A percentile compares a stretch with the other conserved stretches of the same genome.
Conservation (phyloP, 2,329 filamentous ascomycete genomes). For the Paecilomyces formosus region DNA sequence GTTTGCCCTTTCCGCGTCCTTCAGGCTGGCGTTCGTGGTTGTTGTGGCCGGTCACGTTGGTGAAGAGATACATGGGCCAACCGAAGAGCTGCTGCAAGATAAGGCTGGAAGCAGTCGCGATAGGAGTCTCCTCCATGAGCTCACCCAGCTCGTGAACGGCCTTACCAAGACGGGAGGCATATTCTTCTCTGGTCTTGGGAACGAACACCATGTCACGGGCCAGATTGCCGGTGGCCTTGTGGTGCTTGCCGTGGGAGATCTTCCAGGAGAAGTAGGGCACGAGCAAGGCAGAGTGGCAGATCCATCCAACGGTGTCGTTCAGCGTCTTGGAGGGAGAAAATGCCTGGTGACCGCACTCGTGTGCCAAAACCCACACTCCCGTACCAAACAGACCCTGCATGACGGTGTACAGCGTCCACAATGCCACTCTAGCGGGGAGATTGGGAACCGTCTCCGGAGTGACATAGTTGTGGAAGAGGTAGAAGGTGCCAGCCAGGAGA, state of each 20-base stretch:
- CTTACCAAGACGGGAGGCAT: conserved; percentile 66
- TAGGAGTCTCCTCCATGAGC: conserved; percentile 89
- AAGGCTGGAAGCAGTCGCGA: conserved; percentile 67
- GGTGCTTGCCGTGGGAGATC: conserved; percentile 97
- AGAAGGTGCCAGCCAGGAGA: conserved; percentile 69
- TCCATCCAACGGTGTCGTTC: conserved; percentile 89
- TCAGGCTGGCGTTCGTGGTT: conserved; percentile 84
- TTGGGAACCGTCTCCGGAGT: conserved; percentile 77
- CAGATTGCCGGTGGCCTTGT: conserved; percentile 97
- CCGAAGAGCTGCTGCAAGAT: conserved; percentile 81
- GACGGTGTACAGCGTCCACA: conserved; percentile 65
- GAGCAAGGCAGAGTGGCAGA: conserved; percentile 78
- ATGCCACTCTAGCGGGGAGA: conserved; percentile 55
- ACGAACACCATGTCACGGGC: conserved; percentile 99
- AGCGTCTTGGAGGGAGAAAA: conserved; percentile 88
- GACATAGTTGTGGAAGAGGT: conserved; percentile 80
- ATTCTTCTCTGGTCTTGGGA: conserved; percentile 80
- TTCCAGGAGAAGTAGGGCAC: conserved; percentile 99
- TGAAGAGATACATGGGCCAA: conserved; percentile 85
- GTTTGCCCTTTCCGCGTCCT: conserved; percentile 88
- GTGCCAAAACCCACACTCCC: conserved; percentile 90
- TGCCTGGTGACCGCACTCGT: conserved; percentile 95
- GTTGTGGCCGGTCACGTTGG: conserved; percentile 95
- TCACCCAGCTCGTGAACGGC: conserved; percentile 76
- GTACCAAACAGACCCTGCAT: conserved; percentile 90